A percentile compares a stretch with the other conserved stretches of the same genome.
Conservation (phyloP, 805 yeast genomes). For the Candida tallmaniae region DNA sequence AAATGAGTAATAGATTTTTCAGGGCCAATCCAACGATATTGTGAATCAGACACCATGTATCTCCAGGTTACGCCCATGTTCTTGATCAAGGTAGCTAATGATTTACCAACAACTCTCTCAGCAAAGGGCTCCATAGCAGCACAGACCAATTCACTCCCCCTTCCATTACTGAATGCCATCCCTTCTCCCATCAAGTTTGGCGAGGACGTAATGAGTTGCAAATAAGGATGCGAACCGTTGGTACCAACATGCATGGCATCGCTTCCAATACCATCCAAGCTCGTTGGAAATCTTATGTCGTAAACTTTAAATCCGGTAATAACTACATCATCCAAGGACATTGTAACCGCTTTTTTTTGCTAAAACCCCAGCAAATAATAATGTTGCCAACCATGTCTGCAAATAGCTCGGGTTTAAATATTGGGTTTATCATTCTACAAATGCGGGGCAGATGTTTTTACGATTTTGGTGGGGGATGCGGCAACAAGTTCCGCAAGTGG, state of each 20-base stretch:
- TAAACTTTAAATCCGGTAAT: slow-evolving; percentile 25
- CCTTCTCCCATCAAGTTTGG: slow-evolving; percentile 31
- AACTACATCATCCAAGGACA: slow-evolving; percentile 6
- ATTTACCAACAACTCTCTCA: slow-evolving; percentile 28
- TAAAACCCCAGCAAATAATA: too few relatives aligned
- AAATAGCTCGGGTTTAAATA: too few relatives aligned
- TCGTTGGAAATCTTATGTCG: slow-evolving; percentile 36
- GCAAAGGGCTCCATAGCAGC: slow-evolving; percentile 34
- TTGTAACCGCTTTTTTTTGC: too few relatives aligned
- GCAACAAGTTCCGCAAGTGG: too few relatives aligned
- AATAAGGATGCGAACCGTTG: slow-evolving; percentile 38
- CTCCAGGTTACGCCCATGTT: slow-evolving; percentile 40
- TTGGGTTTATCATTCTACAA: too few relatives aligned
- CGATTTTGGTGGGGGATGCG: too few relatives aligned
- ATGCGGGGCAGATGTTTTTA: too few relatives aligned
- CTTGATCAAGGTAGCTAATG: slow-evolving; percentile 24
- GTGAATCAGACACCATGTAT: slow-evolving; percentile 35
- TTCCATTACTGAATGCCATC: slow-evolving; percentile 29
- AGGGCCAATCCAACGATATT: slow-evolving; percentile 43
- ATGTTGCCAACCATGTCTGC: too few relatives aligned
- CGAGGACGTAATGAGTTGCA: slow-evolving; percentile 22
- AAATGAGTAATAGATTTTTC: slow-evolving; percentile 40
- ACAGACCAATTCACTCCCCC: slow-evolving; percentile 12
- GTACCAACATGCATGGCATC: slow-evolving; percentile 40
- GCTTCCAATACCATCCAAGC: slow-evolving; percentile 35